Percentiles rank a stretch among this genome's conserved stretches.
Conservation (phyloP, 1,139 yeast genomes). For the Protomyces lactucae-debilis region DNA sequence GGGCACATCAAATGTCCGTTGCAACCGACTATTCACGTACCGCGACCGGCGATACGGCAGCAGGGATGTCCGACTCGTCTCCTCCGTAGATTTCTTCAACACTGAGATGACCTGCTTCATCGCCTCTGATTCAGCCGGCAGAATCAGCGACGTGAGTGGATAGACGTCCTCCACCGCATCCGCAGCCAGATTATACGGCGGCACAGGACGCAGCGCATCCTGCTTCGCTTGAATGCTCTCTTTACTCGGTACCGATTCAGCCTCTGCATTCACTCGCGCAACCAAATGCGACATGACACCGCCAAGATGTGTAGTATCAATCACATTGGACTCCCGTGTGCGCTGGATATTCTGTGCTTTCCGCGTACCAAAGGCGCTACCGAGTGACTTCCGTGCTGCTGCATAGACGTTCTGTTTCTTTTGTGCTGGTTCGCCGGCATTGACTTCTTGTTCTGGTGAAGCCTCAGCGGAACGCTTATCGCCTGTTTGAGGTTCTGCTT, state of each 20-base stretch:
- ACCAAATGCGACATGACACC: conserved; percentile 74
- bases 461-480: conserved; percentile 17
- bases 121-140: conserved; percentile 62
- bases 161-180: conserved; percentile 76
- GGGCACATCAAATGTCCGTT: conserved; percentile 39
- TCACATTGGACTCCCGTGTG: conserved; percentile 72
- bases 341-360: conserved; percentile 88
- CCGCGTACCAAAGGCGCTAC: conserved; percentile 95
- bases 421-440: conserved; percentile 4
- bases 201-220: conserved; percentile 73
- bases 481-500: conserved; percentile 5
- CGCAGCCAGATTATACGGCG: conserved; percentile 68
- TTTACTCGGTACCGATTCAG: conserved; percentile 67
- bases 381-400: conserved; percentile 69
- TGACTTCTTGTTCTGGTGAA: neutral
- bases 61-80: conserved; percentile 32
- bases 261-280: conserved; percentile 67
- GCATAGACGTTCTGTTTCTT: conserved; percentile 8
- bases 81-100: conserved; percentile 38
- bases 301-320: conserved; percentile 75
- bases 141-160: conserved; percentile 65
- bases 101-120: conserved; percentile 50
- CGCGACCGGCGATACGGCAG: conserved; percentile 60
- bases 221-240: conserved; percentile 43
- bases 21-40: conserved; percentile 51